Base-by-base conservation (phyloP, 2,329 filamentous ascomycete genomes). In the Stagonosporopsis cucurbitacearum region DNA sequence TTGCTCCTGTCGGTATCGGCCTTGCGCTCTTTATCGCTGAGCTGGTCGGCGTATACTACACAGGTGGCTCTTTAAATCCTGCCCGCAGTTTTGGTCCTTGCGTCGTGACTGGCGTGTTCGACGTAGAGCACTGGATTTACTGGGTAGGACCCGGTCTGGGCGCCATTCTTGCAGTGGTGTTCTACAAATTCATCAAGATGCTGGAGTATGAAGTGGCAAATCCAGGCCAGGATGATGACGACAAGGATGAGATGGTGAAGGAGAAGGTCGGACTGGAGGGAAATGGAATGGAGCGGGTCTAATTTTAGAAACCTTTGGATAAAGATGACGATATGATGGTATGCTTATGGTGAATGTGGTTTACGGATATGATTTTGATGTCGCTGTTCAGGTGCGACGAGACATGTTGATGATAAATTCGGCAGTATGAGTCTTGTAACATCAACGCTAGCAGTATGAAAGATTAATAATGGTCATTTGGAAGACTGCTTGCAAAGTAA, bases 1-100 rank as follows among this genome's bases (percentile, higher is more conserved):
- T 91, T 2, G 89, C 88, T 0, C 89, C 89, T 0, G 77, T 92
- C 3, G 88, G 86, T 12, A 90, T 92, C 65, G 90, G 89, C 1
- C 76, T 91, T 7, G 81, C 88, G 0, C 82, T 92, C 58, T 91
- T 92, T 74, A 82, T 91, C 50, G 77, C 77, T 0, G 79, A 85
- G 54, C 64, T 85, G 35, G 75, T 78, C 17, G 81, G 81, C 75
- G 78, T 80, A 20, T 79, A 74, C 68, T 80, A 78, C 64, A 80
- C 78, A 3, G 78, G 78, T 36, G 78, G 78, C 32, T 77, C 74
- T 2, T 71, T 80, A 23, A 81, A 81, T 50, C 79, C 79, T 7
- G 78, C 79, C 13, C 77, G 79, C 44, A 76, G 73, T 17, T 79
- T 81, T 63, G 79, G 78, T 6, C 78, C 78, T 12, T 78, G 80